Percentiles rank a stretch among this genome's conserved stretches.
Conservation (phyloP, 1,139 yeast species). For the Kodamaea ohmeri region DNA sequence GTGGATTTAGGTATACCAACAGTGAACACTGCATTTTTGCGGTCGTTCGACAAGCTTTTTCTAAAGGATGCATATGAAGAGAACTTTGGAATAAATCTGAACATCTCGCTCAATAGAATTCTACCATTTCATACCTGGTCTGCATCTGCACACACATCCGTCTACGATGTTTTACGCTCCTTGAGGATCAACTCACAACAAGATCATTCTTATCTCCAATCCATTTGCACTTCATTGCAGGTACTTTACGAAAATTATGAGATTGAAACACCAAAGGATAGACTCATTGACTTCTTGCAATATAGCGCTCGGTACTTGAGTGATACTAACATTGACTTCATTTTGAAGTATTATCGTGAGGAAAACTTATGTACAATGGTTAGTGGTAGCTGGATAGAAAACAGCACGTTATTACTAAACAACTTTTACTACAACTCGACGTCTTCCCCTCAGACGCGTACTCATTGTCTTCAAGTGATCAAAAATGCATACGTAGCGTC, state of each 20-base stretch:
- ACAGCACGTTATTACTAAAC: slow-evolving; percentile 43
- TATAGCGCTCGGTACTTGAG: slow-evolving; percentile 36
- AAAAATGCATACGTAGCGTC: slow-evolving; percentile 43
- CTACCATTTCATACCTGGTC: slow-evolving; percentile 53
- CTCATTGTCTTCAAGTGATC: slow-evolving; percentile 42
- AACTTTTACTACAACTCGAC: slow-evolving; percentile 37
- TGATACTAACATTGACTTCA: slow-evolving; percentile 35
- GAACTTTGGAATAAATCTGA: slow-evolving; percentile 15
- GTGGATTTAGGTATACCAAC: slow-evolving; percentile 28
- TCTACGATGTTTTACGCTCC: slow-evolving; percentile 32
- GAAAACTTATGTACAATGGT: slow-evolving; percentile 54
- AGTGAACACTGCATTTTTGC: slow-evolving; percentile 32
- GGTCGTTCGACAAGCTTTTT: slow-evolving; percentile 35
- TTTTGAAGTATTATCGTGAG: slow-evolving; percentile 47
- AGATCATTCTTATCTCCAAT: slow-evolving; percentile 33
- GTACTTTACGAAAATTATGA: slow-evolving; percentile 33
- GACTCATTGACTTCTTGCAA: slow-evolving; percentile 44
- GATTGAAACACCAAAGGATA: slow-evolving; percentile 45
- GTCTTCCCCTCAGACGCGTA: slow-evolving; percentile 30
- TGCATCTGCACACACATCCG: slow-evolving; percentile 36
- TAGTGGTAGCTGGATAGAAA: slow-evolving; percentile 52
- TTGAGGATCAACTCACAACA: slow-evolving; percentile 28
- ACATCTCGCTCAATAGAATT: slow-evolving; percentile 20
- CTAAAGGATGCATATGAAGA: slow-evolving; percentile 24
- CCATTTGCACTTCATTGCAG: slow-evolving; percentile 39